Conservation (phyloP, 2,329 filamentous ascomycete species). For the Nothopassalora personata region DNA sequence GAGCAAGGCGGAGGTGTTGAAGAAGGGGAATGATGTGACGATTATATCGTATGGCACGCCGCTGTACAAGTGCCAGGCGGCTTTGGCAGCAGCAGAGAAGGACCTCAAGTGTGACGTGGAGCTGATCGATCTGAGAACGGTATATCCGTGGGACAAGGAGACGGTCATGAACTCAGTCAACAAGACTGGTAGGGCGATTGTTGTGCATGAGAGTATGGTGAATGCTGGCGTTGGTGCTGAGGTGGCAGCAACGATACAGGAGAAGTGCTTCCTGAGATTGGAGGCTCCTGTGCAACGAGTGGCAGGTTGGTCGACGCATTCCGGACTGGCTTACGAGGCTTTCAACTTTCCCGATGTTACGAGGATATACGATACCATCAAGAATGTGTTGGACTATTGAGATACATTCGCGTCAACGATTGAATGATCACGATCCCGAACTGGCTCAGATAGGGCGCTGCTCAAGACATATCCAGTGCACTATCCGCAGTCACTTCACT, state of each 20-base stretch:
- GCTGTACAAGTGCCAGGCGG: constrained; percentile 73
- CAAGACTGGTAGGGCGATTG: constrained; percentile 79
- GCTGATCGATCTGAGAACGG: constrained; percentile 78
- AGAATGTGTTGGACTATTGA: constrained; percentile 42
- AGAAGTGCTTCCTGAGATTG: constrained; percentile 74
- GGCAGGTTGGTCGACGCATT: constrained; percentile 85
- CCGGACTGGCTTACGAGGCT: constrained; percentile 68
- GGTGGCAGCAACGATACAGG: constrained; percentile 81
- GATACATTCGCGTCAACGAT: not conserved
- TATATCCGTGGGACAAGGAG: constrained; percentile 87
- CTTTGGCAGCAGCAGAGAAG: constrained; percentile 70
- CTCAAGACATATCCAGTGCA: too few relatives aligned
- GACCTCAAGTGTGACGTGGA: constrained; percentile 71
- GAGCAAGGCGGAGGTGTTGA: constrained; percentile 78
- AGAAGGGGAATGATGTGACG: constrained; percentile 73
- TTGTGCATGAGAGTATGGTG: constrained; percentile 89
- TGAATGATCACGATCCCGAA: too few relatives aligned
- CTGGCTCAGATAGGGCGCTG: too few relatives aligned
- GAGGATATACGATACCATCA: constrained; percentile 53
- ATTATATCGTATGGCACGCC: constrained; percentile 86
- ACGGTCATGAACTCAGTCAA: constrained; percentile 75
- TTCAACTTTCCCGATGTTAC: constrained; percentile 74
- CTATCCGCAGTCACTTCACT: too few relatives aligned
- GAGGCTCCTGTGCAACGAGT: constrained; percentile 82
- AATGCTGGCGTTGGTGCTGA: constrained; percentile 87